Evolutionary conservation across 179 eudicot species (phyloP), one percentile per base, ranked within the genome.

Genomic region (Beta corolliflora): DNA sequence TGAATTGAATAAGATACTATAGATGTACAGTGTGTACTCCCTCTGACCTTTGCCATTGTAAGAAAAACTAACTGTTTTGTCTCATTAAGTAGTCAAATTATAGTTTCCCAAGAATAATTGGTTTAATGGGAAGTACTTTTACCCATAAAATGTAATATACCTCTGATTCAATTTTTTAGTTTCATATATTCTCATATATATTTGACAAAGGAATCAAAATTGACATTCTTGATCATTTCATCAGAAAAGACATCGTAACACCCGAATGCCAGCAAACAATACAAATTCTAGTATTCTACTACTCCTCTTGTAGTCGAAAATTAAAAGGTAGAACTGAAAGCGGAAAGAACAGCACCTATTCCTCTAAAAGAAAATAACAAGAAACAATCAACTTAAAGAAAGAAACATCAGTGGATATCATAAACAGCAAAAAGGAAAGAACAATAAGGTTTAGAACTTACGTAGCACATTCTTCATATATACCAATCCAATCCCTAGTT

Each of bases 381-480:
- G 41, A 36, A 53, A 53, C 15, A 46, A 48, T 60, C 29, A 75
- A 75, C 77, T 31, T 54, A 25, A 81, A 67, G 23, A 76, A 58
- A 36, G 19, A 58, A 31, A 41, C 13, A 58, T 53, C 41, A 52
- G 11, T n/a, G 58, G 46, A 36, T 36, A 31, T 13, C 44, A 18
- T 59, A 48, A 16, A 71, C 71, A 71, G 25, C 41, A 80, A 5
- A 69, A 63, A 54, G 21, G 5, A 54, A 53, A 67, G 9, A 66
- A 21, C 41, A 74, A 61, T 69, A 78, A 36, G 7, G 54, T 29
- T 75, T 18, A 48, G 13, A 74, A 84, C 94, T 88, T 92, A 97
- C 99, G 90, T 97, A 23, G 94, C 92, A 89, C 99, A 97, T 82
- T 97, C 99, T 76, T 94, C 98, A 81, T 97, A 97, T 70, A 97